Percentiles rank a stretch among this genome's conserved stretches.
Conservation (phyloP, 208 protist genomes). For the Acanthamoeba sp. region DNA sequence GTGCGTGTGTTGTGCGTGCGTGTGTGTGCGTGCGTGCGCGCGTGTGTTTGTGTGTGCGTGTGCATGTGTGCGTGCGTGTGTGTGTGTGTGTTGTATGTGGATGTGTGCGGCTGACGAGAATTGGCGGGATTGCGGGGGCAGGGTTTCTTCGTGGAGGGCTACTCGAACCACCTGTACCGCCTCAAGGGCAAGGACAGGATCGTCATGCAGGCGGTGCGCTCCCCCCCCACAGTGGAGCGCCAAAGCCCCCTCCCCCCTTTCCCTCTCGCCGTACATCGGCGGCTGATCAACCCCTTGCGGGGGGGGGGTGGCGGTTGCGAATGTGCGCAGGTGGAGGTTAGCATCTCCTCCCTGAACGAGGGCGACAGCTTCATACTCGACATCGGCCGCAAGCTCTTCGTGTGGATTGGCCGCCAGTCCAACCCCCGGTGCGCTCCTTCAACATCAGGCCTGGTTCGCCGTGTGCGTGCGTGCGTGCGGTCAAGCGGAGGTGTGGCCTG, state of each 20-base stretch:
- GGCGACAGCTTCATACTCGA: constrained; percentile 73
- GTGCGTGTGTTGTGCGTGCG: too few relatives aligned
- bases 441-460: neutral
- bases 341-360: constrained; percentile 43
- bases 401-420: constrained; percentile 44
- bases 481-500: neutral
- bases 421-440: neutral
- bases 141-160: constrained; percentile 53
- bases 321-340: neutral
- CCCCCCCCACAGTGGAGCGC: too few relatives aligned
- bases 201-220: constrained; percentile 62
- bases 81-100: neutral
- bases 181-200: constrained; percentile 44
- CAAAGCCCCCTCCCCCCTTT: too few relatives aligned
- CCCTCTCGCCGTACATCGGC: too few relatives aligned
- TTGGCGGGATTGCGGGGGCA: too few relatives aligned
- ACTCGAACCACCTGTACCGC: constrained; percentile 50
- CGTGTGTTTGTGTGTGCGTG: too few relatives aligned
- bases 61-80: neutral
- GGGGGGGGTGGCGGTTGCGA: too few relatives aligned
- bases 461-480: neutral
- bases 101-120: too few relatives aligned
- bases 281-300: too few relatives aligned
- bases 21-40: too few relatives aligned
- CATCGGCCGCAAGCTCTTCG: constrained; percentile 68